Base-by-base conservation (phyloP, 495 filamentous ascomycete species). In the Penicillium alfredii region DNA sequence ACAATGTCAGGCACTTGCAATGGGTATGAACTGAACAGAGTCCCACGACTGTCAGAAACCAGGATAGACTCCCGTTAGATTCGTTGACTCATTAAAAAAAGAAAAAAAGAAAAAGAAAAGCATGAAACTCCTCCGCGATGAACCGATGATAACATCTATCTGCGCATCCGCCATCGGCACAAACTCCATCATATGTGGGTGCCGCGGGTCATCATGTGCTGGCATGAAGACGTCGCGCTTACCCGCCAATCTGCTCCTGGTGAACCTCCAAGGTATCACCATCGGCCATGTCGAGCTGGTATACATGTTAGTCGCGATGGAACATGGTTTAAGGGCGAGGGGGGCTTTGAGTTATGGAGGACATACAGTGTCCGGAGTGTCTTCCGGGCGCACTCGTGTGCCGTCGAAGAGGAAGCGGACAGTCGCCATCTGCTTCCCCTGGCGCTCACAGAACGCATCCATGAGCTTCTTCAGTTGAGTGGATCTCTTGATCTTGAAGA, bases 401-500 rank as follows among this genome's bases (percentile, higher is more conserved):
- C 93, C 93, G 52, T 99, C 93, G 53, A 97, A 99, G 1, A 99
- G 69, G 62, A 99, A 99, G 13, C 93, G 82, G 21, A 96, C 92
- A 3, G 81, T 86, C n/a, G 71, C 72, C 3, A 76, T 61, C 8
- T 79, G 72, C 73, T 96, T 97, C 48, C 93, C 93, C 48, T 95
- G 88, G 2, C 93, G 79, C 43, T 97, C 93, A 58, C 93, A 99
- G 64, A 97, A 99, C 11, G 93, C 93, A 42, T 90, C 86, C 93
- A 99, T 99, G 24, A 99, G 67, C 72, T 99, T 99, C 68, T 93
- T 90, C 18, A 99, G 78, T 52, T 84, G 81, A 1, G 93, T 99
- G 4, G 84, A 88, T 4, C 90, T 84, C 79, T 99, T 99, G 66
- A 99, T 99, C 73, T 99, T 99, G 74, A 99, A 99, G 65, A 99